Conservation (phyloP, 2,329 filamentous ascomycete species). For the Ceratocystiopsis minuta region DNA sequence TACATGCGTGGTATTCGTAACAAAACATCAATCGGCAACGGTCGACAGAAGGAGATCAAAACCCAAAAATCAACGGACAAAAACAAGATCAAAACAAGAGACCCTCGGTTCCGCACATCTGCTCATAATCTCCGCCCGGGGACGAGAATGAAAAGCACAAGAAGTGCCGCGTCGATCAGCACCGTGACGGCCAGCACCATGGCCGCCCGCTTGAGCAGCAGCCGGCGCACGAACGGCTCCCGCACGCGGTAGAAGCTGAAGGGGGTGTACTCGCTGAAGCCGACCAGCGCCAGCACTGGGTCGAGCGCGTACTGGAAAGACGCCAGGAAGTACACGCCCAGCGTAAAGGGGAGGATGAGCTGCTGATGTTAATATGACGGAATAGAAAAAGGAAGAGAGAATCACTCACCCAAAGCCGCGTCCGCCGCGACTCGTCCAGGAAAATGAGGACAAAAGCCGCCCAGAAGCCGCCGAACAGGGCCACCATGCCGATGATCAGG, state of each 20-base stretch:
- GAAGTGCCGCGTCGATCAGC: constrained; percentile 63
- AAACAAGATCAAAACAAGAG: background rate
- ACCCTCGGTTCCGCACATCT: background rate
- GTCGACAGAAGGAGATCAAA: no score
- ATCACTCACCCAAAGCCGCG: constrained; percentile 63
- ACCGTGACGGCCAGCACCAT: constrained; percentile 64
- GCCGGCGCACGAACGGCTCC: constrained; percentile 76
- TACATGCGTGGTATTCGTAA: no score
- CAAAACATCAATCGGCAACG: no score
- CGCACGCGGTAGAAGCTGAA: constrained; percentile 78
- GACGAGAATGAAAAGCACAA: constrained; percentile 84
- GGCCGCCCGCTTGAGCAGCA: constrained; percentile 65
- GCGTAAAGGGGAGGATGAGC: constrained; percentile 72
- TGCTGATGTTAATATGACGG: constrained; percentile 11
- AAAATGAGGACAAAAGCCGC: constrained; percentile 86
- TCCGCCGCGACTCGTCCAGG: constrained; percentile 54
- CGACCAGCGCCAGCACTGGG: constrained; percentile 72
- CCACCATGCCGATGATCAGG: constrained; percentile 65
- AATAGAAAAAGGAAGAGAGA: constrained; percentile 5
- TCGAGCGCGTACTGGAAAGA: constrained; percentile 95
- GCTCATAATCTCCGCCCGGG: constrained; percentile 62
- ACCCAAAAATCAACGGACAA: background rate
- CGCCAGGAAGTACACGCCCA: constrained; percentile 74
- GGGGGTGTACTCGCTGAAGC: constrained; percentile 89
- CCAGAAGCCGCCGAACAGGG: constrained; percentile 90